These are phyloP conservation scores for Nemania sp. DNA, from an alignment of 2,329 filamentous ascomycete genomes.

Conservation along the genomic window DNA sequence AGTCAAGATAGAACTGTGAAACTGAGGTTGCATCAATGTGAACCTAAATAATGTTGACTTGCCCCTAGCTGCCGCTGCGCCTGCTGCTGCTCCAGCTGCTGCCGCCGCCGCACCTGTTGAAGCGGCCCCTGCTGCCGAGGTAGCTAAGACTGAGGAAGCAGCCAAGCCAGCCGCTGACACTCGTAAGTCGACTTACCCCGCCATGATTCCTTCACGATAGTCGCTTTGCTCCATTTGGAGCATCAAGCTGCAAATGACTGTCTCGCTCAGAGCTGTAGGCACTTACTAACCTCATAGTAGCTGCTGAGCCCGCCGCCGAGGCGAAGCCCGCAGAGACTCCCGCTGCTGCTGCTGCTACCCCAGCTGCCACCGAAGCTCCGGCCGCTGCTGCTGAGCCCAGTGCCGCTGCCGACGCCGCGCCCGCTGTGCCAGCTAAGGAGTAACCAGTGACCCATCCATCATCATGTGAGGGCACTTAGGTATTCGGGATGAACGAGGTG, in stretches of 20 bases:
- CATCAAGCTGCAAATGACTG: neutral
- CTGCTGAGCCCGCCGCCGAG: slow-evolving; percentile 4
- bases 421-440: slow-evolving; percentile 24
- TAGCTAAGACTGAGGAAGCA: slow-evolving; percentile 48
- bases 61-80: slow-evolving; percentile 23
- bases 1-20: slow-evolving; percentile 23
- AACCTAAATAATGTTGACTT: slow-evolving; percentile 24
- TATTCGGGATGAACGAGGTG: slow-evolving; percentile 17
- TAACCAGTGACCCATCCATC: slow-evolving; percentile 7
- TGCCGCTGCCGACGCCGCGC: slow-evolving; percentile 29
- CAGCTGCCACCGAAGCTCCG: slow-evolving; percentile 41
- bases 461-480: slow-evolving; percentile 6
- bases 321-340: slow-evolving; percentile 37
- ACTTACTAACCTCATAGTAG: slow-evolving; percentile 35
- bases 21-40: slow-evolving; percentile 3
- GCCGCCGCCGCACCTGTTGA: slow-evolving; percentile 13
- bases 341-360: slow-evolving; percentile 42
- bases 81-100: slow-evolving; percentile 14
- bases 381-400: slow-evolving; percentile 24
- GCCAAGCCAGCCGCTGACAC: slow-evolving; percentile 43
- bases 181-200: slow-evolving; percentile 45
- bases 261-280: slow-evolving; percentile 12
- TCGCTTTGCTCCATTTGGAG: slow-evolving; percentile 9
- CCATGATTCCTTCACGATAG: slow-evolving; percentile 13
- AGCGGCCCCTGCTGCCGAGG: slow-evolving; percentile 42